Conservation (phyloP, 2,329 filamentous ascomycete genomes). For the Sporothrix variecibatus region DNA sequence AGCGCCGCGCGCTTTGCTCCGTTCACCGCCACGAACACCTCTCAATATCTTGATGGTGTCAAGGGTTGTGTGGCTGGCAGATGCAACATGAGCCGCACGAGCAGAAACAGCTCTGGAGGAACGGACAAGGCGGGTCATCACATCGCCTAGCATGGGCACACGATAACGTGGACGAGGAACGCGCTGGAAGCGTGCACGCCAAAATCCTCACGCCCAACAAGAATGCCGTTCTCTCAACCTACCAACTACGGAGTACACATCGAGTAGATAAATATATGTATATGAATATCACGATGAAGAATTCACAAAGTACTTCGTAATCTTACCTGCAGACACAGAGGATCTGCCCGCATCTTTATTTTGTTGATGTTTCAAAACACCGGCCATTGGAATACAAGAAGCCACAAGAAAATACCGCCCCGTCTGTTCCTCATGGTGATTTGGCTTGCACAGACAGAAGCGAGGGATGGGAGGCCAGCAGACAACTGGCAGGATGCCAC, state of each 20-base stretch:
- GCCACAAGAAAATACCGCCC: neutral
- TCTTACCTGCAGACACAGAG: neutral
- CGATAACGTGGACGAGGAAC: neutral
- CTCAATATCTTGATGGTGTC: neutral
- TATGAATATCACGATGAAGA: neutral
- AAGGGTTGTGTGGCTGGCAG: neutral
- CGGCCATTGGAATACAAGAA: neutral
- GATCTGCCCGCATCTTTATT: neutral
- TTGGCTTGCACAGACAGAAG: neutral
- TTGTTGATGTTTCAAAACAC: neutral
- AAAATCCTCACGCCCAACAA: neutral
- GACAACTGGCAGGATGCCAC: neutral
- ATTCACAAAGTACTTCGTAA: neutral
- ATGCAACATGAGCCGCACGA: neutral
- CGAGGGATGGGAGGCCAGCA: neutral
- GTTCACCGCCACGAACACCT: neutral
- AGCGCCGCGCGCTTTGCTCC: neutral
- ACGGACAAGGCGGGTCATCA: neutral
- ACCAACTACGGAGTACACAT: no score
- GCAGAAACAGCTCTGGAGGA: neutral
- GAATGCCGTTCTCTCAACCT: neutral
- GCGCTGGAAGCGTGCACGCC: neutral
- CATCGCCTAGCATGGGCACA: conserved; percentile 1
- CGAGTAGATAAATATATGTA: neutral
- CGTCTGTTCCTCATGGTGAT: neutral